These are phyloP conservation scores for Syzygium syzygioides DNA, from an alignment of 441 rosid genomes.

Conservation along the genomic window DNA sequence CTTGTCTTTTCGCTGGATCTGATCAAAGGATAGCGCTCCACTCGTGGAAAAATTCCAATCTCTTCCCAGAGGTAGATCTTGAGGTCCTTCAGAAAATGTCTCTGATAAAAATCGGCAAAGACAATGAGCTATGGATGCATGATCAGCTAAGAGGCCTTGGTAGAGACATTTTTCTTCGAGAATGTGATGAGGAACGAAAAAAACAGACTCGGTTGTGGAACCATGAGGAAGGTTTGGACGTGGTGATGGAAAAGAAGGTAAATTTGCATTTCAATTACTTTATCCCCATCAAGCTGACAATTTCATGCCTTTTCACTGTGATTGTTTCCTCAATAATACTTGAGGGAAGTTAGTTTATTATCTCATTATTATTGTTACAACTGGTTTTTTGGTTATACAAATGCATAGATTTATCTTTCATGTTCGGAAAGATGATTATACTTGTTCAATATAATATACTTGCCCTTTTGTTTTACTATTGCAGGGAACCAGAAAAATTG, in stretches of 20 bases:
- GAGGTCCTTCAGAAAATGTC: background rate
- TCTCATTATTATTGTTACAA: background rate
- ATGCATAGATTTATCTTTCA: background rate
- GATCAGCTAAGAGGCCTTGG: background rate
- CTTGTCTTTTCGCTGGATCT: background rate
- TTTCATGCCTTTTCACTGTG: background rate
- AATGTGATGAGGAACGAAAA: background rate
- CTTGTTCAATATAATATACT: background rate
- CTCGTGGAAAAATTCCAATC: background rate
- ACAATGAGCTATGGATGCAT: background rate
- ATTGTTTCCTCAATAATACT: background rate
- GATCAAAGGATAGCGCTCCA: background rate
- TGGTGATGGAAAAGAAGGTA: background rate
- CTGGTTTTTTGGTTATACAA: background rate
- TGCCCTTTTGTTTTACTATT: accelerated
- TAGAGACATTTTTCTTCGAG: background rate
- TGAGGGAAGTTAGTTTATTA: background rate
- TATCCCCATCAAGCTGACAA: background rate
- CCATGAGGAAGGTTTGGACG: background rate
- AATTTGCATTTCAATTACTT: background rate
- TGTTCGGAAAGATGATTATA: background rate
- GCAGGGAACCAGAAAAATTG: background rate
- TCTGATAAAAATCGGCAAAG: background rate
- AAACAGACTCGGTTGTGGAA: background rate
- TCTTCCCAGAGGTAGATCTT: background rate